Base-by-base conservation (phyloP, 306 rosid species). In the Spatholobus suberectus region DNA sequence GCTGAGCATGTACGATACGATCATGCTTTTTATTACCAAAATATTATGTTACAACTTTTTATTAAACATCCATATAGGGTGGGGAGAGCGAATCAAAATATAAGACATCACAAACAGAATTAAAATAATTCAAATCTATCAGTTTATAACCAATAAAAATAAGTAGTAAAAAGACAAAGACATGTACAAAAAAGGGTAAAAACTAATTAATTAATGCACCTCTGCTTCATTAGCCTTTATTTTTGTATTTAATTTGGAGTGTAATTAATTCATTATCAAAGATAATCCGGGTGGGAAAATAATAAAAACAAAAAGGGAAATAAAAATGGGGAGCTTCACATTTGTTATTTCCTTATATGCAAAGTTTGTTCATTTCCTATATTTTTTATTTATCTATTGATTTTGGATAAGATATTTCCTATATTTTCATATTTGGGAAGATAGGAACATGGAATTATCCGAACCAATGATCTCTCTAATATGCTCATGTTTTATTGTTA, bases 341-440 rank as follows among this genome's bases (percentile, higher is more conserved):
- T 20, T 57, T 70, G 74, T n/a, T 24, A 24, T 58, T 68, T 44
- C 72, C 49, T 54, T 51, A n/a, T 17, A 5, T 81, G 63, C 46
- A 58, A 57, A 6, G 27, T 70, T 80, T 80, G 8, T 20, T 58
- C 57, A 21, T 40, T 58, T 70, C 47, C 11, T 3, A 27, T 38
- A 15, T 29, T 24, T 46, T 65, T 46, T n/a, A n/a, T n/a, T n/a
- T n/a, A n/a, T n/a, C n/a, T n/a, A n/a, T n/a, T n/a, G n/a, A n/a
- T n/a, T 80, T 69, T 70, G 47, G 37, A 8, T 27, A 69, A 69
- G 23, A 54, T 69, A 40, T 69, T 58, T 70, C 47, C 11, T 3
- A 27, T 38, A 15, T 24, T 46, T 65, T 44, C 63, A 69, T 40
- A 75, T 80, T 69, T 70, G 46, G 35, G 7, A 70, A 70, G 58